phyloP scores from a whole-genome alignment of 2,329 filamentous ascomycete species.

The Remersonia thermophila region DNA sequence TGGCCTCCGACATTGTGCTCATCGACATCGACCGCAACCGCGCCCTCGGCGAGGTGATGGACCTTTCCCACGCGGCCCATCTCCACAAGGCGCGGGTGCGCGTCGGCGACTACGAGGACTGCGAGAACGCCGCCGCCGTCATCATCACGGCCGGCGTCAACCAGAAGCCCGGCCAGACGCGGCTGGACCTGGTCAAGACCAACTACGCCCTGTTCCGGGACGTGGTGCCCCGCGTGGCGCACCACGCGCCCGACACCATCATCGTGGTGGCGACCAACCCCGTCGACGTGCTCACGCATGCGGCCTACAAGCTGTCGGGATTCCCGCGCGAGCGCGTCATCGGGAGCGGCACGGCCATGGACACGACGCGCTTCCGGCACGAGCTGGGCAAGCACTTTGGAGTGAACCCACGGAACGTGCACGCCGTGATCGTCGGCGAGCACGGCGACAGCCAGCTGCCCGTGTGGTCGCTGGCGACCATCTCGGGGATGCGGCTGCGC shows the following conservation, averaged over 20 bases:
- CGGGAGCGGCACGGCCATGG: slow-evolving; percentile 22
- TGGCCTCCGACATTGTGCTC: slow-evolving; percentile 21
- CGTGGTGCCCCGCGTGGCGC: slow-evolving; percentile 19
- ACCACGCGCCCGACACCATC: slow-evolving; percentile 20
- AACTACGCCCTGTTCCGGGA: slow-evolving; percentile 20
- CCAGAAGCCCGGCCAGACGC: slow-evolving; percentile 23
- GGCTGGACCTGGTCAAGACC: slow-evolving; percentile 21
- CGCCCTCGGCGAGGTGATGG: slow-evolving; percentile 21
- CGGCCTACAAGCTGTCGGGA: slow-evolving; percentile 18
- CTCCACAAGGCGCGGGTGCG: slow-evolving; percentile 20
- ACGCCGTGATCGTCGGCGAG: slow-evolving; percentile 23
- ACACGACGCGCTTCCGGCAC: slow-evolving; percentile 21
- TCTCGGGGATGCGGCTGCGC: slow-evolving; percentile 19
- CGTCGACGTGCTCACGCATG: slow-evolving; percentile 22
- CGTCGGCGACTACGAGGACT: slow-evolving; percentile 19
- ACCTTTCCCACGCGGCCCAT: slow-evolving; percentile 22
- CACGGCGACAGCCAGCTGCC: slow-evolving; percentile 23
- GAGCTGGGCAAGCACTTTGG: slow-evolving; percentile 18
- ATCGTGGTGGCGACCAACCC: slow-evolving; percentile 24
- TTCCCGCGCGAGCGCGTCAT: slow-evolving; percentile 22
- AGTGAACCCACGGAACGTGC: slow-evolving; percentile 21
- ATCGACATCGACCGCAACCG: slow-evolving; percentile 22
- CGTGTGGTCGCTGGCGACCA: slow-evolving; percentile 22
- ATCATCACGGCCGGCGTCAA: slow-evolving; percentile 24
- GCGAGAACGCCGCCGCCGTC: slow-evolving; percentile 19